Percentiles rank a stretch among this genome's conserved stretches.
Evolutionary conservation across 2,329 filamentous ascomycete genomes (phyloP).

Genomic region (Aureobasidium subglaciale): DNA sequence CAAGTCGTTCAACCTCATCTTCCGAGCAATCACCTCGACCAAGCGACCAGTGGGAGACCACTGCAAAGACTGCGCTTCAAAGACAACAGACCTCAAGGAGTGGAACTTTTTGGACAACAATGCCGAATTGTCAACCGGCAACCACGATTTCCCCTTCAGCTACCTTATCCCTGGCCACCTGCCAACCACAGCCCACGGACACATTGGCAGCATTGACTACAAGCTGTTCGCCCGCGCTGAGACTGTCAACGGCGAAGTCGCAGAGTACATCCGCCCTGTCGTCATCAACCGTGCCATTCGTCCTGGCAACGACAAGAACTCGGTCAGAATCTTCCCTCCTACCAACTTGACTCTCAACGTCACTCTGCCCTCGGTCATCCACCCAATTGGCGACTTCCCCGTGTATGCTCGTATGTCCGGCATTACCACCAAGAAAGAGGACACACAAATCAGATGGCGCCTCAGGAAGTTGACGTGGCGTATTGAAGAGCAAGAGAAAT

Average conservation of each 20-base stretch:
- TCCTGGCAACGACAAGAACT: slow-evolving; percentile 75
- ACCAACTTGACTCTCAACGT: slow-evolving; percentile 87
- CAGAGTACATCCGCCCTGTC: slow-evolving; percentile 61
- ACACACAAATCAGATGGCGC: slow-evolving; percentile 73
- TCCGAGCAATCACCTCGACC: slow-evolving; percentile 64
- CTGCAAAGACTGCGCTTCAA: slow-evolving; percentile 68
- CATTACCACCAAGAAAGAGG: slow-evolving; percentile 63
- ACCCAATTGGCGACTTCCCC: slow-evolving; percentile 76
- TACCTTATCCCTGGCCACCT: slow-evolving; percentile 76
- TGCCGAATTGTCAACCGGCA: slow-evolving; percentile 23
- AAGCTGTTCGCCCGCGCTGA: slow-evolving; percentile 63
- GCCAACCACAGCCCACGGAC: slow-evolving; percentile 73
- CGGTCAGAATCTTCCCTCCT: slow-evolving; percentile 88
- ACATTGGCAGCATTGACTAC: slow-evolving; percentile 69
- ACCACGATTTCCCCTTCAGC: slow-evolving; percentile 82
- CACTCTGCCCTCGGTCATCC: slow-evolving; percentile 72
- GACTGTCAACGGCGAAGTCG: slow-evolving; percentile 52
- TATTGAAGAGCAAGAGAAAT: slow-evolving; percentile 79
- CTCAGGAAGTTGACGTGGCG: slow-evolving; percentile 89
- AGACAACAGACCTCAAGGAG: slow-evolving; percentile 64
- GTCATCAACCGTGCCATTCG: slow-evolving; percentile 73
- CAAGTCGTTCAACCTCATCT: slow-evolving; percentile 63
- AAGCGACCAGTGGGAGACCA: slow-evolving; percentile 76
- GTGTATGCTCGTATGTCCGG: slow-evolving; percentile 77
- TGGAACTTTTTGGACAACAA: slow-evolving; percentile 66